These are phyloP conservation scores for Aspergillus eucalypticola DNA, from an alignment of 2,329 filamentous ascomycete species.

Conservation along the genomic window DNA sequence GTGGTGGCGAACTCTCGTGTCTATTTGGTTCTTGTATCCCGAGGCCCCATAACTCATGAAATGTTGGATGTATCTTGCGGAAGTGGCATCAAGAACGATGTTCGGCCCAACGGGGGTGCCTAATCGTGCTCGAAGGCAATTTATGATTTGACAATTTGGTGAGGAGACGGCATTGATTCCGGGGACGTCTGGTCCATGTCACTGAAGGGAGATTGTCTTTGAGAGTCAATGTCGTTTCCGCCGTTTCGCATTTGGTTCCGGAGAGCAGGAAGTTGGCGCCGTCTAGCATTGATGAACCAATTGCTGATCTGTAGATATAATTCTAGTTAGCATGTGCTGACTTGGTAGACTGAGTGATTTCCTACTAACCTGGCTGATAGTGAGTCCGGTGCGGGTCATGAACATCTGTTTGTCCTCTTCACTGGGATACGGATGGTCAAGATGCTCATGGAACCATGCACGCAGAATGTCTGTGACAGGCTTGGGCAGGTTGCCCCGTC, in stretches of 20 bases:
- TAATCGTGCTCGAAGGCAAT: not conserved
- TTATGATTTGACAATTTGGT: conserved; percentile 16
- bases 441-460: conserved; percentile 75
- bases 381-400: conserved; percentile 72
- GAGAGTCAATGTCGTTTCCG: conserved; percentile 30
- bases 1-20: conserved; percentile 17
- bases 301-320: conserved; percentile 49
- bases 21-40: conserved; percentile 9
- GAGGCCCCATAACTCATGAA: conserved; percentile 19
- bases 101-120: not conserved
- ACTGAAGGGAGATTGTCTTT: conserved; percentile 38
- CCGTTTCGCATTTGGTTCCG: conserved; percentile 46
- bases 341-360: conserved; percentile 7
- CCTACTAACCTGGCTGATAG: conserved; percentile 63
- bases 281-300: conserved; percentile 55
- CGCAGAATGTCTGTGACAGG: conserved; percentile 80
- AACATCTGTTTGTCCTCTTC: conserved; percentile 85
- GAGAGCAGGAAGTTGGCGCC: conserved; percentile 50
- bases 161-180: conserved; percentile 32
- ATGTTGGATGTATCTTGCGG: conserved; percentile 15
- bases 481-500: conserved; percentile 86
- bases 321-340: not conserved
- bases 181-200: conserved; percentile 33
- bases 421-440: conserved; percentile 80
- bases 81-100: not conserved